Conservation (phyloP, 768 basidiomycete species). For the Rhodotorula taiwanensis region DNA sequence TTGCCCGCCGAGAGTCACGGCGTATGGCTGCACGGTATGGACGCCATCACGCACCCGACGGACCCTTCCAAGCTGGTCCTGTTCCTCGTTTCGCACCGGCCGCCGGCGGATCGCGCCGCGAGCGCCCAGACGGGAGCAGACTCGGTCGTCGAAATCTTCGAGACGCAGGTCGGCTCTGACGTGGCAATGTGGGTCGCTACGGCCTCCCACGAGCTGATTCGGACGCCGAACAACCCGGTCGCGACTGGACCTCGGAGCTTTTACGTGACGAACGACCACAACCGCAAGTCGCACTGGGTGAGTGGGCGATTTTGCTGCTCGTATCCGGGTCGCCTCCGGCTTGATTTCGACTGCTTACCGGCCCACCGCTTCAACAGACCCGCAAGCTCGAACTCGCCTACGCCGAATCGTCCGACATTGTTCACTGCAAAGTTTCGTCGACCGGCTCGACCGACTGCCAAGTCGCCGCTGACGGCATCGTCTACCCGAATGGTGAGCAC, state of each 20-base stretch:
- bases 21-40: constrained; percentile 59
- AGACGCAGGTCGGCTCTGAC: constrained; percentile 47
- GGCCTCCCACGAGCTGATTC: constrained; percentile 53
- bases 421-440: constrained; percentile 56
- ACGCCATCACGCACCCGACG: constrained; percentile 52
- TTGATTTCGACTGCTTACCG: not conserved
- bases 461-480: constrained; percentile 52
- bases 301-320: too few species aligned
- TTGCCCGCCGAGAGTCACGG: constrained; percentile 19
- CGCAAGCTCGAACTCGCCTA: constrained; percentile 10
- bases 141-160: constrained; percentile 65
- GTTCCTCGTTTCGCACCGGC: constrained; percentile 67
- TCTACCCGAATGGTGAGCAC: constrained; percentile 53
- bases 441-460: constrained; percentile 49
- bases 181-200: constrained; percentile 56
- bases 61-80: constrained; percentile 55
- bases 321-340: not conserved
- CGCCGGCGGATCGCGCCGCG: constrained; percentile 48
- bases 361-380: not conserved
- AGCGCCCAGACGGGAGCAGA: constrained; percentile 57
- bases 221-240: constrained; percentile 64
- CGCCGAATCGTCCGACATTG: constrained; percentile 50
- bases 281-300: constrained; percentile 54
- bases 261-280: constrained; percentile 64
- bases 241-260: constrained; percentile 58